Evolutionary conservation across 106 monocot genomes (phyloP).

Genomic region (Posidonia australis): DNA sequence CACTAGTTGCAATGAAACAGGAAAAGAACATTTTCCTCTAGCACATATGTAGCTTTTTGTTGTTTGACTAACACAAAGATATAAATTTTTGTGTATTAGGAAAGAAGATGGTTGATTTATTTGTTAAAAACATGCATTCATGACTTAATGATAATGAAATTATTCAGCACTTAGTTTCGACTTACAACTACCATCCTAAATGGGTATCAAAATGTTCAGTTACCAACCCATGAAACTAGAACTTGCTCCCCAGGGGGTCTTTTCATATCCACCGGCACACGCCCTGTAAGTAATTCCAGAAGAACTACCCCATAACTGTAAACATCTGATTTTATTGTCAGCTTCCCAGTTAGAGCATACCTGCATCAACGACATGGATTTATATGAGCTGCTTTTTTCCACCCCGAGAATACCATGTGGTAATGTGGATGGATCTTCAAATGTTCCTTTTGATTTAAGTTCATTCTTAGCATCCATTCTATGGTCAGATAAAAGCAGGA

Average conservation of each 20-base stretch:
- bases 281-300: slow-evolving; percentile 73
- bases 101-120: neutral
- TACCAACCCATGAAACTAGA: slow-evolving; percentile 85
- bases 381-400: neutral
- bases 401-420: neutral
- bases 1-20: too few relatives aligned
- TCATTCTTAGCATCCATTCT: too few relatives aligned
- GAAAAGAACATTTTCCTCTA: too few relatives aligned
- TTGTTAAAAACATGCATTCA: neutral
- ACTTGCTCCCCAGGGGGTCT: slow-evolving; percentile 64
- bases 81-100: too few relatives aligned
- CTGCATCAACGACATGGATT: slow-evolving; percentile 21
- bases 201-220: neutral
- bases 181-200: neutral
- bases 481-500: neutral
- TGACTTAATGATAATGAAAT: neutral
- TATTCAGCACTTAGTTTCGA: neutral
- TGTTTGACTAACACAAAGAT: too few relatives aligned
- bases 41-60: too few relatives aligned
- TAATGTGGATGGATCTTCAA: neutral
- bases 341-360: slow-evolving; percentile 70
- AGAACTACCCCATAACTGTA: slow-evolving; percentile 95
- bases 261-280: slow-evolving; percentile 59
- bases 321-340: slow-evolving; percentile 95
- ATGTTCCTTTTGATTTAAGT: neutral